Evolutionary conservation across 176 grass and related monocot genomes (phyloP).

Genomic region (Bromus sterilis): DNA sequence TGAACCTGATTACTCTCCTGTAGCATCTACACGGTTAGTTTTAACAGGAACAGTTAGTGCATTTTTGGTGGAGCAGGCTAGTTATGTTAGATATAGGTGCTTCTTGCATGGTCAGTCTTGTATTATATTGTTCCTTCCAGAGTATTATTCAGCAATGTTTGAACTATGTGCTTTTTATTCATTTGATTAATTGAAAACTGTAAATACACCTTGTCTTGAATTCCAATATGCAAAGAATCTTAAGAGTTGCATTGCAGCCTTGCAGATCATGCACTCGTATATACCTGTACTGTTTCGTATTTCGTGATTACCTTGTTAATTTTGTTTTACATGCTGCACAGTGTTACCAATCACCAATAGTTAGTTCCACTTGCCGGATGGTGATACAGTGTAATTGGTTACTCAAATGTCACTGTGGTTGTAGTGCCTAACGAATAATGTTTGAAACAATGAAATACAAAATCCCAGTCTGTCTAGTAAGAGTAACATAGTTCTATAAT

Average conservation of each 20-base stretch:
- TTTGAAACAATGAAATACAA: neutral
- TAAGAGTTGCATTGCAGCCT: conserved; percentile 55
- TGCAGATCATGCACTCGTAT: conserved; percentile 27
- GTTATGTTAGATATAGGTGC: conserved; percentile 18
- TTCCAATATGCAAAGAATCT: neutral
- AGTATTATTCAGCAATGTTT: neutral
- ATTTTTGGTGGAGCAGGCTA: conserved; percentile 27
- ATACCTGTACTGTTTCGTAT: neutral
- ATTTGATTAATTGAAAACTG: neutral
- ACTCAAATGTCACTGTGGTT: neutral
- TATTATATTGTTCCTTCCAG: conserved; percentile 18
- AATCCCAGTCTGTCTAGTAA: neutral
- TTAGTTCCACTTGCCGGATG: neutral
- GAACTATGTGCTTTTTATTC: neutral
- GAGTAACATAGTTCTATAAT: neutral
- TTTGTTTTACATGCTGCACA: conserved; percentile 3
- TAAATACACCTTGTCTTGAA: neutral
- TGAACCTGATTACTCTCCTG: neutral
- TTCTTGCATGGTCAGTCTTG: conserved; percentile 12
- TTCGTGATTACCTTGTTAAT: neutral
- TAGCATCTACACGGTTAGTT: neutral
- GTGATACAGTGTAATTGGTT: neutral
- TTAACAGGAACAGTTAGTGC: conserved; percentile 16
- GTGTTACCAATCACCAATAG: neutral
- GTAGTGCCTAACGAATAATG: neutral